These are phyloP conservation scores for Naumovozyma dairenensis DNA, from an alignment of 805 yeast species.

Conservation along the genomic window DNA sequence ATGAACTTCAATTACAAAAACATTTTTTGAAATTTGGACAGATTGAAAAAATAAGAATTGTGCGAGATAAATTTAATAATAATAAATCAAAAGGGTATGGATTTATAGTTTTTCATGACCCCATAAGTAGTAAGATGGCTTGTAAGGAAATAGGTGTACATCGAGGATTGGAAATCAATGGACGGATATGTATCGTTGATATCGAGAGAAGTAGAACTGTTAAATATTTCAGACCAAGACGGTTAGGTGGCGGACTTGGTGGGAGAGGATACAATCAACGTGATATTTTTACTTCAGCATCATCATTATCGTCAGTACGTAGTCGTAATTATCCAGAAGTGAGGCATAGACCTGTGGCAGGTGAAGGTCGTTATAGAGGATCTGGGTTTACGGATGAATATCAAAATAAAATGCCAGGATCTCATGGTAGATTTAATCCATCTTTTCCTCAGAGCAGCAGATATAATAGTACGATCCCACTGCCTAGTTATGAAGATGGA, in stretches of 20 bases:
- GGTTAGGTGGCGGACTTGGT: slow-evolving; percentile 91
- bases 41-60: slow-evolving; percentile 53
- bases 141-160: slow-evolving; percentile 39
- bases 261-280: slow-evolving; percentile 50
- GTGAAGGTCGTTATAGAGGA: background rate
- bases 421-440: too few relatives aligned
- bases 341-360: background rate
- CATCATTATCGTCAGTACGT: too few relatives aligned
- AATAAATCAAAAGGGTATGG: slow-evolving; percentile 69
- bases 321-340: slow-evolving; percentile 1
- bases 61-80: slow-evolving; percentile 41
- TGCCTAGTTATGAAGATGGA: too few relatives aligned
- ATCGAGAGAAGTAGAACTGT: slow-evolving; percentile 59
- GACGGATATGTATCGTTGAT: slow-evolving; percentile 55
- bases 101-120: slow-evolving; percentile 60
- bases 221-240: slow-evolving; percentile 59
- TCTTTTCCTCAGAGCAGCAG: too few relatives aligned
- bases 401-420: too few relatives aligned
- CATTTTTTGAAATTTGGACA: slow-evolving; percentile 58
- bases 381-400: too few relatives aligned
- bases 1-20: slow-evolving; percentile 60
- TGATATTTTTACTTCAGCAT: too few relatives aligned
- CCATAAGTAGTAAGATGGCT: slow-evolving; percentile 52
- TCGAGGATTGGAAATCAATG: slow-evolving; percentile 42
- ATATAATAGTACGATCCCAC: too few relatives aligned